phyloP scores from a whole-genome alignment of 805 yeast genomes.

The Schwanniomyces yamadae region DNA sequence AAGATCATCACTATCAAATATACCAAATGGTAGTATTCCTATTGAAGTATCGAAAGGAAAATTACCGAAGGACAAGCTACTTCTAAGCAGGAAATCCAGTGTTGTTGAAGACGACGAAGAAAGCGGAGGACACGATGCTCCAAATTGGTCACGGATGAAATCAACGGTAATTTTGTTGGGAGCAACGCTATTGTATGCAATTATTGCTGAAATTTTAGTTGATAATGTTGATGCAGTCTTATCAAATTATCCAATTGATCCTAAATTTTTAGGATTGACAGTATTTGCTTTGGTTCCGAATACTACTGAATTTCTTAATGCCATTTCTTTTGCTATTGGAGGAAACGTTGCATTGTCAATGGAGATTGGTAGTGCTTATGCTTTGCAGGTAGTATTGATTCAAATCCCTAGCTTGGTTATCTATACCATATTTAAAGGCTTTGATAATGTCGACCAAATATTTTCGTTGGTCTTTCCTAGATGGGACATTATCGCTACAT shows the following conservation, averaged over 20 bases:
- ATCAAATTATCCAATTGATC: conserved; percentile 73
- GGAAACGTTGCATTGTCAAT: conserved; percentile 95
- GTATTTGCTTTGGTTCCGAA: conserved; percentile 95
- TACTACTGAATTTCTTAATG: conserved; percentile 94
- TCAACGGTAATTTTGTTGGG: conserved; percentile 78
- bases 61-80: background rate
- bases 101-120: conserved; percentile 24
- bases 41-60: background rate
- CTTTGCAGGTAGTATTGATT: conserved; percentile 87
- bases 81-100: conserved; percentile 1
- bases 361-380: conserved; percentile 98
- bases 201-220: conserved; percentile 91
- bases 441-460: conserved; percentile 44
- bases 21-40: background rate
- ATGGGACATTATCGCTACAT: conserved; percentile 89
- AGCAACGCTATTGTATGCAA: conserved; percentile 85
- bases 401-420: conserved; percentile 91
- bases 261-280: conserved; percentile 89
- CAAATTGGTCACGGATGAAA: conserved; percentile 90
- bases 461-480: conserved; percentile 88
- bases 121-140: conserved; percentile 86
- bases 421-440: conserved; percentile 55
- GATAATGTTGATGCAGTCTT: conserved; percentile 90
- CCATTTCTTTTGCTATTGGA: conserved; percentile 92
- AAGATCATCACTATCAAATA: conserved; percentile 8